These are phyloP conservation scores for Epichloe hybrida DNA, from an alignment of 2,329 filamentous ascomycete species.

Conservation along the genomic window DNA sequence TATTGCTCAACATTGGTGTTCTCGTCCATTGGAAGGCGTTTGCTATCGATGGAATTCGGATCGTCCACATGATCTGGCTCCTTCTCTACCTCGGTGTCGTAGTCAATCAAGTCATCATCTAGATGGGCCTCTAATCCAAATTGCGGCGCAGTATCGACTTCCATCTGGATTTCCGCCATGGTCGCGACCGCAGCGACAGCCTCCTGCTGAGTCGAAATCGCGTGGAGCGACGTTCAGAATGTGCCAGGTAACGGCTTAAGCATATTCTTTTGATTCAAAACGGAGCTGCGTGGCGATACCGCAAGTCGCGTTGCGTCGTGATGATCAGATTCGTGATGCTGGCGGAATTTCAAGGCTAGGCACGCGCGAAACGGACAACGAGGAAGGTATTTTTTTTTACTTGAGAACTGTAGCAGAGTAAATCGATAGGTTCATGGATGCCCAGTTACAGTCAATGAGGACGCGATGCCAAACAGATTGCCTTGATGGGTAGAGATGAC, in stretches of 20 bases:
- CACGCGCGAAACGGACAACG: background rate
- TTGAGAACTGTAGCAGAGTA: background rate
- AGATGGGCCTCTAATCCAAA: slow-evolving; percentile 10
- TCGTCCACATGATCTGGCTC: background rate
- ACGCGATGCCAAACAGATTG: background rate
- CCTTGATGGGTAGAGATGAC: background rate
- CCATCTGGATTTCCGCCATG: slow-evolving; percentile 21
- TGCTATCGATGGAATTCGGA: background rate
- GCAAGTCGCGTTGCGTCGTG: background rate
- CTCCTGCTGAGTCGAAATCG: background rate
- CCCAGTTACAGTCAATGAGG: background rate
- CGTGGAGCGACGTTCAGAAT: background rate
- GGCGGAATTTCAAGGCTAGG: background rate
- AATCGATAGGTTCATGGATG: background rate
- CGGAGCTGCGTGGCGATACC: background rate
- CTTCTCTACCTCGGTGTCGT: slow-evolving; percentile 19
- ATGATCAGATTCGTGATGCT: background rate
- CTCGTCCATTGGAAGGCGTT: background rate
- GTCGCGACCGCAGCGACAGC: background rate
- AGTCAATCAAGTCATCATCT: slow-evolving; percentile 25
- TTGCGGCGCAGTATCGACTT: slow-evolving; percentile 17
- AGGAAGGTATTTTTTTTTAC: background rate
- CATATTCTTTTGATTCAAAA: background rate
- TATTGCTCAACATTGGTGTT: slow-evolving; percentile 2
- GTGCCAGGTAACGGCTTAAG: background rate